phyloP scores from a whole-genome alignment of 2,329 filamentous ascomycete genomes.

The Berkeleyomyces rouxiae region DNA sequence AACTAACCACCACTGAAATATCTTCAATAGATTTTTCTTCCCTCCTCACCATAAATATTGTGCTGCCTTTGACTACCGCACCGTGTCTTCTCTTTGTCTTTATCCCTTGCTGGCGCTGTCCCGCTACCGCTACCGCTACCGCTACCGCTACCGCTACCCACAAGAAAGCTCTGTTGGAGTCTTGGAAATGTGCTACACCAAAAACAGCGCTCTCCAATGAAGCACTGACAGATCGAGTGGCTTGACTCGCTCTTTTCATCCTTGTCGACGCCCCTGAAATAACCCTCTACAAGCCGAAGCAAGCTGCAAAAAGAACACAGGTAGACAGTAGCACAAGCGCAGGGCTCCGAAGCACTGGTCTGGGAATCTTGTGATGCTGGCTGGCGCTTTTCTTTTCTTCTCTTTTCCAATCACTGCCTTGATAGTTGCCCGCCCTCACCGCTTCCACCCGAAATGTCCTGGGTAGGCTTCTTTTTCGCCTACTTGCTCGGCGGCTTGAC shows the following conservation, averaged over 20 bases:
- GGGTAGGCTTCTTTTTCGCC: slow-evolving; percentile 46
- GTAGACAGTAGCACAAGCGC: background rate
- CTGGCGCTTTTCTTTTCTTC: slow-evolving; percentile 9
- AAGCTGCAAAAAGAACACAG: too few relatives aligned
- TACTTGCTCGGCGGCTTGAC: slow-evolving; percentile 81
- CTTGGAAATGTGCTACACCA: slow-evolving; percentile 1
- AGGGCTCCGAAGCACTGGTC: background rate
- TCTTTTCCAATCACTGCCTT: background rate
- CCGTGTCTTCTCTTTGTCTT: background rate
- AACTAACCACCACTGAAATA: background rate
- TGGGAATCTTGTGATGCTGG: background rate
- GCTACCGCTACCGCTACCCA: background rate
- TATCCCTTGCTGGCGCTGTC: background rate
- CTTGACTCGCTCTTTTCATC: slow-evolving; percentile 1
- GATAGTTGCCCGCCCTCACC: background rate
- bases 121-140: background rate
- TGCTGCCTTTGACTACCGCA: background rate
- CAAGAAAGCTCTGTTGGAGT: background rate
- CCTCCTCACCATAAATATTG: too few relatives aligned
- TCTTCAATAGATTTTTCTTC: background rate
- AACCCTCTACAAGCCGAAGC: background rate
- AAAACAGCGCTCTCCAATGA: slow-evolving; percentile 1
- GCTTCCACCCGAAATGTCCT: slow-evolving; percentile 28
- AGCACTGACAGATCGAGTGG: background rate
- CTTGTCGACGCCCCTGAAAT: slow-evolving; percentile 1